These are phyloP conservation scores for Barnettozyma californica DNA, from an alignment of 805 yeast species.

Conservation along the genomic window DNA sequence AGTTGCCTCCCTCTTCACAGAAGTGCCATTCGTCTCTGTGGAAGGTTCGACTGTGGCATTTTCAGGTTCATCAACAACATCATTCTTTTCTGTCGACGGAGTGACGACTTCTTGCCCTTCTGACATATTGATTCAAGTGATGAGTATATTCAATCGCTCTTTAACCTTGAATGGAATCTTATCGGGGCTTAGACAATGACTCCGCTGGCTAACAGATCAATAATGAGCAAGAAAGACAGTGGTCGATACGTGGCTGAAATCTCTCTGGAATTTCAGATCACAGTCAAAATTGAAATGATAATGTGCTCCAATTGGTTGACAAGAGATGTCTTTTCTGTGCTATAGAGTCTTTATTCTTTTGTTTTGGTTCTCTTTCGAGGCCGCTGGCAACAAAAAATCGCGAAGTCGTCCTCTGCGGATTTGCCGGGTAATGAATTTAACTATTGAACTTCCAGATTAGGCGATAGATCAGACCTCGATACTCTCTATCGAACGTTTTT, in stretches of 20 bases:
- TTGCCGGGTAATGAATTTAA: neutral
- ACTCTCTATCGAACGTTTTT: neutral
- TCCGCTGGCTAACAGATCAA: neutral
- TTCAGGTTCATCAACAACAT: neutral
- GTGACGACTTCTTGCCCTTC: neutral
- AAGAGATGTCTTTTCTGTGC: neutral
- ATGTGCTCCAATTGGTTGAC: neutral
- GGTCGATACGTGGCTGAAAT: neutral
- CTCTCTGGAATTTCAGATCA: neutral
- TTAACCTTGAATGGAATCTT: conserved; percentile 2
- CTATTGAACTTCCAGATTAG: neutral
- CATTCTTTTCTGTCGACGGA: neutral
- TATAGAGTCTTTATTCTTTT: neutral
- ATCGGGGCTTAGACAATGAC: conserved; percentile 7
- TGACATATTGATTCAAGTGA: neutral
- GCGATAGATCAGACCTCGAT: neutral
- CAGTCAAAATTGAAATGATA: neutral
- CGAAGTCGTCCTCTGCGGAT: neutral
- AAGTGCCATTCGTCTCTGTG: neutral
- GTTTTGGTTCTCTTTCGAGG: neutral
- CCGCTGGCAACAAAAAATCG: neutral
- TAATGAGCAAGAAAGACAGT: neutral
- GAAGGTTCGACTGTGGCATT: neutral
- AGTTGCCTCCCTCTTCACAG: neutral
- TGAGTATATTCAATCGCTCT: neutral